Conservation (phyloP, 2,329 filamentous ascomycete species). For the Talaromyces pinophilus region DNA sequence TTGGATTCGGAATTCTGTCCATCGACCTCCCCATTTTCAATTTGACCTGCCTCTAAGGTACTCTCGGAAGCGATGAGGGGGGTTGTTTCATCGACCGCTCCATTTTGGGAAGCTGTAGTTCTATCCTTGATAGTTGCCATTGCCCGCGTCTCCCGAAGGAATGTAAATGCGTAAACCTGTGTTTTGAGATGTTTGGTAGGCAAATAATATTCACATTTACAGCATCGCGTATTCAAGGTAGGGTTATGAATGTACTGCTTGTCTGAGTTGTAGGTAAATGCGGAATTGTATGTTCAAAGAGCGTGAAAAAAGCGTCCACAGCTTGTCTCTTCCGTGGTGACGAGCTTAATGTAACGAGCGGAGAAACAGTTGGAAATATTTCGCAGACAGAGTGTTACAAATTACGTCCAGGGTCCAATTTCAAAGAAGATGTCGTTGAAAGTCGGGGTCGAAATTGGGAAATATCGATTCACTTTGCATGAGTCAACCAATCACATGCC, state of each 20-base stretch:
- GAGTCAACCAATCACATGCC: neutral
- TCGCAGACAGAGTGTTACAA: neutral
- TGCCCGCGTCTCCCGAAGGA: neutral
- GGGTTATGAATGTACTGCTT: neutral
- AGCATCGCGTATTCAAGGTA: neutral
- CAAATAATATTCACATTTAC: neutral
- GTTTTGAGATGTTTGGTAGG: neutral
- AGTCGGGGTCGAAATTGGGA: conserved; percentile 1
- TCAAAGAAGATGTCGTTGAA: neutral
- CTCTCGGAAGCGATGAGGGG: conserved; percentile 8
- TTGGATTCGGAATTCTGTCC: neutral
- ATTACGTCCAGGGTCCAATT: neutral
- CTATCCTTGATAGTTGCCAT: neutral
- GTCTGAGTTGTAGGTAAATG: neutral
- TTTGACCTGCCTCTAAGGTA: neutral
- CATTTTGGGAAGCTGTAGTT: neutral
- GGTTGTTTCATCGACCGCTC: conserved; percentile 7
- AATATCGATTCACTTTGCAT: neutral
- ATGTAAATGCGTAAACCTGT: neutral
- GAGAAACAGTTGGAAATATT: neutral
- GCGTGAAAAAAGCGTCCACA: neutral
- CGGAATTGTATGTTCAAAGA: neutral
- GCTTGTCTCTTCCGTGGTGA: neutral
- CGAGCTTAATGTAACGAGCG: neutral
- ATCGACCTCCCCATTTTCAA: neutral